A percentile compares a stretch with the other conserved stretches of the same genome.
Evolutionary conservation across 163 green algal species (phyloP).

Genomic region (Volvox carteri): DNA sequence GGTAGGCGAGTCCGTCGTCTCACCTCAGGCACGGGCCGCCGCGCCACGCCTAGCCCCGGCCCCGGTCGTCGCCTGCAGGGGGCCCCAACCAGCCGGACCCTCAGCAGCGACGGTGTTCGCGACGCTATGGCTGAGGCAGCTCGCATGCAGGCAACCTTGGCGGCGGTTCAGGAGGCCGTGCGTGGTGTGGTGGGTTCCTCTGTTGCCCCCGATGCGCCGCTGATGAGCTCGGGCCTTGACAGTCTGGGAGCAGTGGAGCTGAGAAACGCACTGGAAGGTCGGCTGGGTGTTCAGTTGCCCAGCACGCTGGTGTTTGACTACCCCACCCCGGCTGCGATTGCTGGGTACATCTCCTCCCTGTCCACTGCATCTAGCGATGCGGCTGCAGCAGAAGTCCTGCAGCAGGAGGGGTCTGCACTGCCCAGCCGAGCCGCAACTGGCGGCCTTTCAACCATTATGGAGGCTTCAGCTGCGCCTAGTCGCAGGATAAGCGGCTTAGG

Average conservation of each 20-base stretch:
- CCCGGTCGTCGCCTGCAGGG: not conserved
- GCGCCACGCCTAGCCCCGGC: not conserved
- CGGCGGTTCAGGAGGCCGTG: conserved; percentile 33
- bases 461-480: not conserved
- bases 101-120: not conserved
- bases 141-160: not conserved
- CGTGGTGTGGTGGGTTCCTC: conserved; percentile 68
- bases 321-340: conserved; percentile 79
- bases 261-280: conserved; percentile 74
- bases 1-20: not conserved
- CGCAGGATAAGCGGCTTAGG: not conserved
- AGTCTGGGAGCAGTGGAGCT: conserved; percentile 91
- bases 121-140: not conserved
- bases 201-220: conserved; percentile 75
- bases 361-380: not conserved
- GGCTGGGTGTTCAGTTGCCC: conserved; percentile 75
- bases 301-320: conserved; percentile 91
- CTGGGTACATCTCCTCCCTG: conserved; percentile 60
- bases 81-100: not conserved
- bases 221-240: conserved; percentile 89
- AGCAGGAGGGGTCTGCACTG: not conserved
- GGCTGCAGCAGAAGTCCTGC: too few species aligned
- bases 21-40: not conserved
- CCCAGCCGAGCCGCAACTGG: not conserved
- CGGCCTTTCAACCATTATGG: not conserved